Evolutionary conservation across 331 rosid species (phyloP), one percentile per base, ranked within the genome.

Genomic region (Acacia pycnantha): DNA sequence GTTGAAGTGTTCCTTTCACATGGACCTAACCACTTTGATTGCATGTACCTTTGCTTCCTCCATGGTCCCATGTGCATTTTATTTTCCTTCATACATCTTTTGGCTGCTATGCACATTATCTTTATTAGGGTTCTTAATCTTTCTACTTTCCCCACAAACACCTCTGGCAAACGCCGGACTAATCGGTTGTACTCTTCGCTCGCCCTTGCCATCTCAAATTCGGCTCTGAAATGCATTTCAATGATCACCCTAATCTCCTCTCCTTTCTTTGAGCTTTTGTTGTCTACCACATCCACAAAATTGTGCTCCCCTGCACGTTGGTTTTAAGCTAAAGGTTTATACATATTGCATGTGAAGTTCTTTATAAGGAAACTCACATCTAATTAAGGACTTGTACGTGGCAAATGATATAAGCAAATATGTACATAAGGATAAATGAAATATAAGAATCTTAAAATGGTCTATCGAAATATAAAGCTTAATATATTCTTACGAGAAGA

Each of bases 141-240:
- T 79, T 94, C 97, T 0, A 74, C 88, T 76, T 94, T 94, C 4
- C 98, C 97, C 1, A 92, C 94, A 46, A 86, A 94, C 27, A 92
- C 84, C 70, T 91, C 97, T 0, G 98, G 98, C 2, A 94, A 87
- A 31, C 47, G 59, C 18, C 56, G 47, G 3, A 94, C 90, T 0
- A 94, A 87, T 24, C 54, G 73, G 80, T 87, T 92, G 80, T 92
- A 94, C 2, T 91, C 90, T 0, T 86, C 84, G 29, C 89, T 86
- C 1, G 89, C 91, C 77, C 77, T 85, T 0, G 89, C 96, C 89
- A 94, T 90, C 86, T 91, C 92, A 11, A 94, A 94, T 80, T 92
- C 97, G 10, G 91, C 89, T 48, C 87, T 33, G 78, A 94, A 91
- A 70, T 91, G 92, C 11, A 90, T 51, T 70, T 94, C 98, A 54